Evolutionary conservation across 768 basidiomycete species (phyloP), one percentile per base, ranked within the genome.

Genomic region (Boletus pseudo-olivaceus): DNA sequence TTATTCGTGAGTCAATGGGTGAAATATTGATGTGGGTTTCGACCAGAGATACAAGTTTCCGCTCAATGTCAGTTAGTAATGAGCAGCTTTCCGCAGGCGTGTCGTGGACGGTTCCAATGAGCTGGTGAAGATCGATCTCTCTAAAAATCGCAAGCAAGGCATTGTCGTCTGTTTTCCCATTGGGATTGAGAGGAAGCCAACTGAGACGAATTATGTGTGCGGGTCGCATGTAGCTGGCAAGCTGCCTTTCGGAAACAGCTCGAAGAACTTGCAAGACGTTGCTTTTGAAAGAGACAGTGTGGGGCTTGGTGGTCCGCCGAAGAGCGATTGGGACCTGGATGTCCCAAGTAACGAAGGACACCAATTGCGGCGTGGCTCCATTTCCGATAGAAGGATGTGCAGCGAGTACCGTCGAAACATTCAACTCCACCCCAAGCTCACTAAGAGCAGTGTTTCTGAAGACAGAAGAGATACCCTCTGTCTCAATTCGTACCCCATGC

Each of bases 401-500:
- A 8, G 70, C 72, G 7, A 79, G 67, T 40, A 79, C 62, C 5
- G 79, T 79, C 14, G 70, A 66, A 17, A 68, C 76, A 49, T 78
- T 75, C 37, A 78, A 64, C 40, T 56, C 59, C 27, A 67, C 27
- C 20, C 54, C 60, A 29, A 59, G 59, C 38, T 49, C 57, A 26
- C 39, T 39, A 32, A 39, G 54, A 58, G 50, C 64, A 33, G 55
- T 26, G 17, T 49, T 50, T 42, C 53, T 73, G 19, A 79, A 61
- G 39, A 78, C 72, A 29, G 77, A 69, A n/a, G 76, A 78, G 26
- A 81, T 73, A 7, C 78, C 80, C 55, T 78, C 79, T 2, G 74
- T 73, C 58, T 81, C 80, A 19, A 81, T 80, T n/a, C 80, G 77
- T 19, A 81, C 78, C 26, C 80, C 80, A 35, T 77, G 73, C 37